Evolutionary conservation across 1,139 yeast genomes (phyloP).

Genomic region (Magnusiomyces suaveolens): DNA sequence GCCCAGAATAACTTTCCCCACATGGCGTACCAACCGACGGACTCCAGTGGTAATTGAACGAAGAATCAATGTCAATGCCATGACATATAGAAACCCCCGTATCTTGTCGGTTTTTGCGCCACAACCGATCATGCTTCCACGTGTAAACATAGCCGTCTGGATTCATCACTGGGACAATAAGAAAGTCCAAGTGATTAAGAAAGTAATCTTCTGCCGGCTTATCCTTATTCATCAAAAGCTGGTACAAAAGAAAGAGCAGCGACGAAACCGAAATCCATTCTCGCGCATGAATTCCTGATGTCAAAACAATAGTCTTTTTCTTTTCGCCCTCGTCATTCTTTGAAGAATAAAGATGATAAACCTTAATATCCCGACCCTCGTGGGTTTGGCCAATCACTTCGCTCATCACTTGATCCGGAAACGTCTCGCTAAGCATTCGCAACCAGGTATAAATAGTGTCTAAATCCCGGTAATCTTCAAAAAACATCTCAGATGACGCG

Average conservation of each 20-base stretch:
- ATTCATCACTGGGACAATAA: conserved; percentile 72
- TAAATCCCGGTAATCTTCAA: conserved; percentile 60
- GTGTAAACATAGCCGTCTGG: conserved; percentile 87
- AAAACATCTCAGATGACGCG: conserved; percentile 37
- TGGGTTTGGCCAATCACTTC: conserved; percentile 65
- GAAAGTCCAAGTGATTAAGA: conserved; percentile 50
- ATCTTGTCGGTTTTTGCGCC: conserved; percentile 83
- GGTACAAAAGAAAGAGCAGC: conserved; percentile 51
- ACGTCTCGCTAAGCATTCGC: conserved; percentile 42
- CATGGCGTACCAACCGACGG: conserved; percentile 58
- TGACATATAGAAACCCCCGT: conserved; percentile 57
- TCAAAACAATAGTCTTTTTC: conserved; percentile 61
- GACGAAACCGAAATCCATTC: conserved; percentile 82
- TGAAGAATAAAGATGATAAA: conserved; percentile 48
- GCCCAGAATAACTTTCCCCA: conserved; percentile 55
- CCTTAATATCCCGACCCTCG: conserved; percentile 62
- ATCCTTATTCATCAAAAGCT: conserved; percentile 46
- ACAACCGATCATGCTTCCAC: conserved; percentile 70
- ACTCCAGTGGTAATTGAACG: conserved; percentile 65
- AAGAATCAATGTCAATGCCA: conserved; percentile 83
- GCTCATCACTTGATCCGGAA: conserved; percentile 48
- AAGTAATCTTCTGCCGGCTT: conserved; percentile 8
- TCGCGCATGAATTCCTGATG: conserved; percentile 83
- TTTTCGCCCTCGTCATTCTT: conserved; percentile 34
- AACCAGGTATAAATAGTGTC: conserved; percentile 67